Base-by-base conservation (phyloP, 441 rosid species). In the Pelargonium citronellum region DNA sequence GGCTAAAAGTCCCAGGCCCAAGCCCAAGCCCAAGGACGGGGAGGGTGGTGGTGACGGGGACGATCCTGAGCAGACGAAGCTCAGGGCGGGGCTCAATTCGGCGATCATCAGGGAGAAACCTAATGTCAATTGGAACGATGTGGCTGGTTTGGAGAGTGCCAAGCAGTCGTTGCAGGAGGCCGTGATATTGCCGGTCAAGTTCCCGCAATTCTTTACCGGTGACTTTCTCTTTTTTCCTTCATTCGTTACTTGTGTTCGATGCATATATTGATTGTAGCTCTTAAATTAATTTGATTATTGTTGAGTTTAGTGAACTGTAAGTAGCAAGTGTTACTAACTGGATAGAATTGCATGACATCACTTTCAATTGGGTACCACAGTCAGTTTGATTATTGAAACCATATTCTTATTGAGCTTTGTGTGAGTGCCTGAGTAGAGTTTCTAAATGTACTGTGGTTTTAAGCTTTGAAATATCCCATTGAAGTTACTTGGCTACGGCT, bases 171-270 rank as follows among this genome's bases (percentile, higher is more conserved):
- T 92, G 71, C 96, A 92, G 81, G 96, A 92, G 85, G 97, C 97
- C 41, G 97, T 92, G 49, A 90, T 92, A 64, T 85, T 92, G 79
- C 97, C 97, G 0, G 97, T 92, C n/a, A 90, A 88, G 78, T 92
- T 88, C 61, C 97, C 97, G 15, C 97, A 91, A 75, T 91, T 91
- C 75, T 91, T 91, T 49, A 91, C 97, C 0, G 97, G 97, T 91
- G 7, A 24, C 73, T 53, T 13, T 16, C 67, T 67, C 9, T 72
- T 5, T 51, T 34, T 63, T 46, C 51, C 8, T 62, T 20, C 47
- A 27, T 1, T 58, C 44, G 61, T 47, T 22, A 8, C 46, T 58
- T 64, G 17, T 27, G 20, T 30, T 47, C 5, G 3, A 30, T 30
- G 37, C 37, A 30, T 27, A 27, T 11, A n/a, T 49, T 49, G n/a